A percentile compares a stretch with the other conserved stretches of the same genome.
Conservation (phyloP, 108 stramenopile genomes). For the Discostella stelligeroides region DNA sequence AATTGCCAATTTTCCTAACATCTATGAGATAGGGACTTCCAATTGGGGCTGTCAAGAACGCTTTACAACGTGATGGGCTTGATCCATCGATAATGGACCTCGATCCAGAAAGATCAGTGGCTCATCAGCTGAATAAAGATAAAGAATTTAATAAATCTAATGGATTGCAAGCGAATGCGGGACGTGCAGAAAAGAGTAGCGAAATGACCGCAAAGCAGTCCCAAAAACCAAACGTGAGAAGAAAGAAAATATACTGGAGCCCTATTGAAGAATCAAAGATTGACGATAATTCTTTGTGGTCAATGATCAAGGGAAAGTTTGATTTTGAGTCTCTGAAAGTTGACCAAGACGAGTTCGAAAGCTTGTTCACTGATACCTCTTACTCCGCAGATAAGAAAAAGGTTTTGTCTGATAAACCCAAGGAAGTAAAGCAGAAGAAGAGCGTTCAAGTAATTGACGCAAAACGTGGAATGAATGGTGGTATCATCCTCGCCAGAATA, state of each 20-base stretch:
- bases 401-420: conserved; percentile 39
- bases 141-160: conserved; percentile 32
- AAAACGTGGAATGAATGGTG: conserved; percentile 92
- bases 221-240: conserved; percentile 65
- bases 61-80: conserved; percentile 48
- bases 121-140: conserved; percentile 21
- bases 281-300: conserved; percentile 87
- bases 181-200: no score
- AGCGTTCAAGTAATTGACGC: conserved; percentile 87
- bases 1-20: neutral
- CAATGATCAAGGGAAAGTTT: conserved; percentile 68
- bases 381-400: conserved; percentile 71
- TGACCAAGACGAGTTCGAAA: conserved; percentile 88
- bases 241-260: conserved; percentile 93
- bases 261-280: conserved; percentile 81
- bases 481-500: conserved; percentile 82
- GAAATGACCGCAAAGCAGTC: no score
- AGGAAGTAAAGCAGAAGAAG: conserved; percentile 66
- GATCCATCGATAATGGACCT: conserved; percentile 75
- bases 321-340: conserved; percentile 71
- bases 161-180: no score
- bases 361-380: conserved; percentile 83
- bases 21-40: conserved; percentile 58
- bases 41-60: conserved; percentile 66
- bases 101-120: conserved; percentile 67